A percentile compares a stretch with the other conserved stretches of the same genome.
phyloP scores from a whole-genome alignment of 768 basidiomycete species.

The Phylloporus sp. region DNA sequence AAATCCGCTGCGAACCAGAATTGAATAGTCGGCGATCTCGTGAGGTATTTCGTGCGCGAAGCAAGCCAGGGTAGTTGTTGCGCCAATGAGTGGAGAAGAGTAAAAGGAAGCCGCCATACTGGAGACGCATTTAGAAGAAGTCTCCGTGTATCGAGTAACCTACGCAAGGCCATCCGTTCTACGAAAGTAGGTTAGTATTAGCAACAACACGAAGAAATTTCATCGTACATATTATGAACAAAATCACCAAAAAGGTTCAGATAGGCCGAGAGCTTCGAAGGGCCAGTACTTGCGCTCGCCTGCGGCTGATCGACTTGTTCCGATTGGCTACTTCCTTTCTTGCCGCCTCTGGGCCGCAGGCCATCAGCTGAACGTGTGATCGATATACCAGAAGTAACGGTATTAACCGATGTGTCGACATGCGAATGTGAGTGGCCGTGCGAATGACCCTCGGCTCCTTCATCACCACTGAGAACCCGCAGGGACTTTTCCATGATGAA shows the following conservation, averaged over 20 bases:
- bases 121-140: slow-evolving; percentile 3
- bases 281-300: slow-evolving; percentile 40
- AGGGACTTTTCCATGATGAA: slow-evolving; percentile 93
- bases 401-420: slow-evolving; percentile 27
- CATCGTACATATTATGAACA: slow-evolving; percentile 83
- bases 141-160: slow-evolving; percentile 30
- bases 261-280: slow-evolving; percentile 86
- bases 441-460: slow-evolving; percentile 43
- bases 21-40: slow-evolving; percentile 97
- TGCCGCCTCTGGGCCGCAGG: slow-evolving; percentile 46
- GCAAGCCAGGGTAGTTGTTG: slow-evolving; percentile 91
- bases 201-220: slow-evolving; percentile 12
- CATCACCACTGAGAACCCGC: slow-evolving; percentile 69
- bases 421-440: slow-evolving; percentile 55
- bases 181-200: slow-evolving; percentile 13
- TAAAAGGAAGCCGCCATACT: slow-evolving; percentile 98
- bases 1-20: slow-evolving; percentile 84
- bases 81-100: slow-evolving; percentile 89
- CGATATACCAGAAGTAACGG: slow-evolving; percentile 47
- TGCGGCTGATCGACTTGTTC: slow-evolving; percentile 24
- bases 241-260: slow-evolving; percentile 92
- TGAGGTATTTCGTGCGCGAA: slow-evolving; percentile 96
- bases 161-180: slow-evolving; percentile 93
- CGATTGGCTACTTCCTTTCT: slow-evolving; percentile 19
- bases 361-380: slow-evolving; percentile 39